Evolutionary conservation across 371 early-diverging fungal genomes (phyloP), one percentile per base, ranked within the genome.

Genomic region (Nematocida sp.): DNA sequence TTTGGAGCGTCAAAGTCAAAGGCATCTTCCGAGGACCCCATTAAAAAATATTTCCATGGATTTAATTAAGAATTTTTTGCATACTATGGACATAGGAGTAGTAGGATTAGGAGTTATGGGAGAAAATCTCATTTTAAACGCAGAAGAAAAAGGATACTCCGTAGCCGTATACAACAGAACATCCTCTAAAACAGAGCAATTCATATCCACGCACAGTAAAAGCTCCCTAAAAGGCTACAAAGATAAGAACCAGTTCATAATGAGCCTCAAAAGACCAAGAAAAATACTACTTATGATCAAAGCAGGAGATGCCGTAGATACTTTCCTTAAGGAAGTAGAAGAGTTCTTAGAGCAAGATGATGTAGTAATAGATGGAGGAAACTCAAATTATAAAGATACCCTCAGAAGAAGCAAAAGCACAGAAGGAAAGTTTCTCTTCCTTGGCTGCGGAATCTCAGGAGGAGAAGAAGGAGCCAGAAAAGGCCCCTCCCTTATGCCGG

Each of bases 91-190:
- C 85, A 91, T 97, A 81, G 96, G 95, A 84, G 89, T 97, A 80
- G 93, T 96, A 83, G 97, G 97, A 82, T 87, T 97, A 84, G 97
- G 95, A 84, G 94, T 94, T 81, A 96, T 96, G 96, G 95, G 97
- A 80, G 93, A 93, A 86, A 95, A 94, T 87, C 86, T 97, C 78
- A 90, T 95, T 80, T 86, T 95, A 63, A 97, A 97, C 89, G 90
- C 96, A 88, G 89, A 91, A 84, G 95, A 94, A 83, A 89, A 94
- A 80, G 95, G 94, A 49, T 94, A 87, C 86, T 82, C 66, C 7
- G 87, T 88, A 54, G 38, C 80, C 67, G 65, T 84, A n/a, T 96
- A 88, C 88, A 97, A 97, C 89, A 88, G 97, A 83, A 95, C 96
- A 49, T 88, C 87, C 53, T 84, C 87, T 79, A 97, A 96, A 87